These are phyloP conservation scores for Chrysoporthe austroafricana DNA, from an alignment of 2,329 filamentous ascomycete species.

Conservation along the genomic window DNA sequence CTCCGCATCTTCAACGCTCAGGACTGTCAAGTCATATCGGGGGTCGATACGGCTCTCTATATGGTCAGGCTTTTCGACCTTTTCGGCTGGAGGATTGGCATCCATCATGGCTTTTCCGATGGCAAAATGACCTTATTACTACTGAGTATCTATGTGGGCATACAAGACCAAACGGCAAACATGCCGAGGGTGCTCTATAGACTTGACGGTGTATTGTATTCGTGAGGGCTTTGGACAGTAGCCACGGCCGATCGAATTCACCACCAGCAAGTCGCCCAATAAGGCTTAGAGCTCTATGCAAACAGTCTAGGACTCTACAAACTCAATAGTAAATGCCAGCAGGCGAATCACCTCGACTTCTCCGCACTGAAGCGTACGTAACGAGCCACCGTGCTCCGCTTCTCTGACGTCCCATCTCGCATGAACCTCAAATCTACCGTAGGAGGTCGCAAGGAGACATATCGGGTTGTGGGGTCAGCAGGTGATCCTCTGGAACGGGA, in stretches of 20 bases:
- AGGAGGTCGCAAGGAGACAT: background rate
- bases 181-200: background rate
- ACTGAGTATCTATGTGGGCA: background rate
- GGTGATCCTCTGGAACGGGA: background rate
- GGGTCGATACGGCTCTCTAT: conserved; percentile 10
- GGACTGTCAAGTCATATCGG: background rate
- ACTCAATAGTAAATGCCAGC: background rate
- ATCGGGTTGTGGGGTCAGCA: background rate
- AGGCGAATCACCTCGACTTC: background rate
- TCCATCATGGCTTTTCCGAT: background rate
- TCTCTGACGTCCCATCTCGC: background rate
- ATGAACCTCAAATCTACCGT: background rate
- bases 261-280: background rate
- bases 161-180: background rate
- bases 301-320: background rate
- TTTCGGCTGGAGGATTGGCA: background rate
- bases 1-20: conserved; percentile 3
- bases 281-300: background rate
- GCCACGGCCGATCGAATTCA: background rate
- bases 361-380: background rate
- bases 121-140: background rate
- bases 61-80: background rate
- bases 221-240: background rate
- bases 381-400: background rate
- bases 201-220: background rate